Conservation (phyloP, 768 basidiomycete genomes). For the Pleurotus sapidus region DNA sequence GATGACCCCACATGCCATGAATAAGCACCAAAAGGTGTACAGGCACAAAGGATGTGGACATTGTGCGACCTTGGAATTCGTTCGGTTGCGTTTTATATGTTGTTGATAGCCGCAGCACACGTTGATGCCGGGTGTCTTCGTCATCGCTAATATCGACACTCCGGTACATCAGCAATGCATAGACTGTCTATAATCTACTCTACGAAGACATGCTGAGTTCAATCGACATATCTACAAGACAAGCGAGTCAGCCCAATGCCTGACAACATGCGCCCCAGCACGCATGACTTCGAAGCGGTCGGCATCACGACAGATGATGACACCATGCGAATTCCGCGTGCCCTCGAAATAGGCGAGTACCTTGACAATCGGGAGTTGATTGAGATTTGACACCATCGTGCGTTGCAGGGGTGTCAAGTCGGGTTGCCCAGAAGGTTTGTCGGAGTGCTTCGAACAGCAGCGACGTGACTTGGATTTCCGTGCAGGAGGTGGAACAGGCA, state of each 20-base stretch:
- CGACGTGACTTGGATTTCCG: background rate
- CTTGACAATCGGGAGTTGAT: slow-evolving; percentile 71
- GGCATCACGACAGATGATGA: slow-evolving; percentile 68
- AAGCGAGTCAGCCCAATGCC: slow-evolving; percentile 71
- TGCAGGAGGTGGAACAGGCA: background rate
- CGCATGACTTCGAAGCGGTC: slow-evolving; percentile 55
- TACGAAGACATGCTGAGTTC: too few species aligned
- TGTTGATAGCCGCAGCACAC: background rate
- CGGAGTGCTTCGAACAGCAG: background rate
- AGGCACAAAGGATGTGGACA: slow-evolving; percentile 6
- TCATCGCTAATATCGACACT: background rate
- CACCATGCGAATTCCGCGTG: slow-evolving; percentile 64
- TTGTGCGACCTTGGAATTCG: background rate
- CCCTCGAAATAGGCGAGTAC: slow-evolving; percentile 63
- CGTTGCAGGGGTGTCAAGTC: slow-evolving; percentile 56
- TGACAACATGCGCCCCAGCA: slow-evolving; percentile 61
- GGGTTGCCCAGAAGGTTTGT: slow-evolving; percentile 29
- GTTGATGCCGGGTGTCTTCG: slow-evolving; percentile 2
- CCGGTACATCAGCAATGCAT: too few species aligned
- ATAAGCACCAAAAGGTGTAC: slow-evolving; percentile 50
- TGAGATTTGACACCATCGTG: slow-evolving; percentile 56
- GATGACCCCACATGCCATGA: slow-evolving; percentile 83
- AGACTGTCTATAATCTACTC: too few species aligned
- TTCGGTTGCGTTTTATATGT: background rate
- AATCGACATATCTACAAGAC: slow-evolving; percentile 20